Evolutionary conservation across 805 yeast genomes (phyloP).

Genomic region (Candida rishiriensis): DNA sequence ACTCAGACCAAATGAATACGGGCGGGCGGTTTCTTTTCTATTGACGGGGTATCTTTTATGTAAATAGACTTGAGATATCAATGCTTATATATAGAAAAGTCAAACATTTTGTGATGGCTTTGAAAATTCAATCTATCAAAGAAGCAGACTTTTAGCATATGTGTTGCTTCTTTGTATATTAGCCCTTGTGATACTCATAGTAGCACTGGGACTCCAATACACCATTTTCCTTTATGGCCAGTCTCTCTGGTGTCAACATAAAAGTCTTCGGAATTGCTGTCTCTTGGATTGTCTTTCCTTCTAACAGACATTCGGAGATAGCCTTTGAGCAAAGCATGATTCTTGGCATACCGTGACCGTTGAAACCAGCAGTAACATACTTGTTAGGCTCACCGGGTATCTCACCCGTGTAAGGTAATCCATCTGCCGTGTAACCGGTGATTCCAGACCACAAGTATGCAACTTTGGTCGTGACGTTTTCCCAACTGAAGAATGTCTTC

Average conservation of each 20-base stretch:
- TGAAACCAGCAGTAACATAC: constrained; percentile 42
- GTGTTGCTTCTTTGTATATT: too few relatives aligned
- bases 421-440: constrained; percentile 41
- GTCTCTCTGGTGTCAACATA: constrained; percentile 17
- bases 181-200: too few relatives aligned
- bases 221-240: constrained; percentile 11
- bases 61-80: too few relatives aligned
- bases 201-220: constrained; percentile 7
- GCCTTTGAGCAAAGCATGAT: constrained; percentile 37
- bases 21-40: too few relatives aligned
- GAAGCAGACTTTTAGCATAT: too few relatives aligned
- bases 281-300: constrained; percentile 1
- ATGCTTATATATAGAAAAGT: too few relatives aligned
- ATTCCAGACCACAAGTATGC: constrained; percentile 41
- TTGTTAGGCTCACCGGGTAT: constrained; percentile 26
- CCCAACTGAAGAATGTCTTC: constrained; percentile 31
- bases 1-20: too few relatives aligned
- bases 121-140: too few relatives aligned
- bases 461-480: constrained; percentile 20
- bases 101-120: too few relatives aligned
- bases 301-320: constrained; percentile 24
- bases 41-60: too few relatives aligned
- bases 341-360: constrained; percentile 51
- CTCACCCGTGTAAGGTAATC: constrained; percentile 41
- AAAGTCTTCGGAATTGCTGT: constrained; percentile 19